Evolutionary conservation across 2,329 filamentous ascomycete genomes (phyloP), one percentile per base, ranked within the genome.

Genomic region (Ramichloridium luteum): DNA sequence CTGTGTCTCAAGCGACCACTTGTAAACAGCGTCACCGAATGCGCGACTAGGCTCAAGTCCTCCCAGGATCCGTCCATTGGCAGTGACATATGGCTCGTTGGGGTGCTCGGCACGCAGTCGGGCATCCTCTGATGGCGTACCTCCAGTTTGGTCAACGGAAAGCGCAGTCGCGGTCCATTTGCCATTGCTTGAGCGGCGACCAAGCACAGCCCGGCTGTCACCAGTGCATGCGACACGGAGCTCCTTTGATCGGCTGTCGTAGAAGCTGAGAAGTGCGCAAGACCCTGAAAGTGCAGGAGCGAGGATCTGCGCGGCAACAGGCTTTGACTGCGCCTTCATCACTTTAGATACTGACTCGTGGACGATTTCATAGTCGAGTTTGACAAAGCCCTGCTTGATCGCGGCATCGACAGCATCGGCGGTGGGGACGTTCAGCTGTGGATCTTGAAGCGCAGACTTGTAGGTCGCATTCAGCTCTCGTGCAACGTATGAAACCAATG

Each of bases 11-110:
- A 73, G 71, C 37, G 73, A 81, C 90, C 90, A 98, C 59, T 98
- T 98, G 65, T 98, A 98, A 47, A 80, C 78, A 6, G 90, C 88
- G 57, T 98, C 90, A 20, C 90, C 92, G 57, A 98, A 98, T 0
- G 92, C 88, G 41, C 90, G 77, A 12, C 80, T 88, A 3, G 90
- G 90, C 56, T 98, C 90, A 9, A 98, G 67, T 12, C 86, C 82
- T 27, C 90, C 90, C 1, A 98, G 69, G 11, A 98, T 83, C 39
- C 90, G 80, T 4, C 90, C 90, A 46, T 93, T 90, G 26, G 77
- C 70, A 25, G 93, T 76, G 6, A 94, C 90, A 46, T 86, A 69
- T 10, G 82, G 78, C 59, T 98, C 90, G 16, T 80, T 80, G 1
- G 90, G 90, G 51, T 98, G 90, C 46, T 86, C 80, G 42, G 73